Base-by-base conservation (phyloP, 1,284 basidiomycete species). In the Apiotrichum gamsii region DNA sequence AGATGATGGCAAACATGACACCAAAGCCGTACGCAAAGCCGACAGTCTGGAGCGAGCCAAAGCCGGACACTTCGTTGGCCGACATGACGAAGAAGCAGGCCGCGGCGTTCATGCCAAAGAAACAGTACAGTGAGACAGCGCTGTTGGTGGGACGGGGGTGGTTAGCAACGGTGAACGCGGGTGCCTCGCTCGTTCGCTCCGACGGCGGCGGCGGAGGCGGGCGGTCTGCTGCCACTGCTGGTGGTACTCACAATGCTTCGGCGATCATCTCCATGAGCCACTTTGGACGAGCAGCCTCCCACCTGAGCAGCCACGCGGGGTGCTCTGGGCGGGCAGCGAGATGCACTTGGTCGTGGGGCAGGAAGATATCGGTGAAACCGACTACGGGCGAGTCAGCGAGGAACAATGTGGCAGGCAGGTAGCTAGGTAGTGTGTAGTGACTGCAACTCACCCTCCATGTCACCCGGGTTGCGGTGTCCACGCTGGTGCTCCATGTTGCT, bases 311-410 rank as follows among this genome's bases (percentile, higher is more conserved):
- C 44, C 44, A 54, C 3, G 10, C 10, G 11, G 52, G 52, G 13
- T 40, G 37, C 14, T 37, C 31, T 6, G 47, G 23, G n/a, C 31
- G 45, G 11, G 40, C 36, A 6, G 47, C 44, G 19, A 32, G 14
- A 21, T 54, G 44, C 0, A 41, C 32, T n/a, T 4, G 16, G 16
- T 46, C 33, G 28, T 47, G 44, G 8, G 28, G 18, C 9, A 54
- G 31, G 42, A 54, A 54, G 38, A 54, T 21, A 29, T 54, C 52
- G 18, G 28, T 16, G 33, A 30, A 28, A 29, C 52, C 52, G 47
- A 54, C 52, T 49, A 36, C 20, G 15, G 19, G 10, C 10, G 6
- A 18, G 45, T 46, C 18, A 39, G 23, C 9, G 24, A 19, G 5
- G 33, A 20, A 13, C 33, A n/a, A n/a, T n/a, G n/a, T n/a, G n/a